Evolutionary conservation across 352 stramenopile genomes (phyloP).

Genomic region (Globisporangium mamillatum): DNA sequence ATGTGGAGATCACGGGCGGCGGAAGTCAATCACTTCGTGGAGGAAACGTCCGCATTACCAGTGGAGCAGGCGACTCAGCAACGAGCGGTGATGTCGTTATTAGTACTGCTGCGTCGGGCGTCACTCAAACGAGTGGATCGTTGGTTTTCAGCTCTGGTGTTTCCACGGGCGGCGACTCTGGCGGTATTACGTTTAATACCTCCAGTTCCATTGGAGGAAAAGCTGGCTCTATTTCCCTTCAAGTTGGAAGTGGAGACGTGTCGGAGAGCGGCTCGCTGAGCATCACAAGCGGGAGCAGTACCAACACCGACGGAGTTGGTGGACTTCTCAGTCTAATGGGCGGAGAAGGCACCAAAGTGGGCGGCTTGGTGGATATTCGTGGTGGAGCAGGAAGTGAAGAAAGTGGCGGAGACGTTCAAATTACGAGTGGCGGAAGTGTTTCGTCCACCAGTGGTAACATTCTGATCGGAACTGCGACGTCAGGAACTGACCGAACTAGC

Average conservation of each 20-base stretch:
- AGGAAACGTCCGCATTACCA: conserved; percentile 13
- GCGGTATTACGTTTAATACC: conserved; percentile 2
- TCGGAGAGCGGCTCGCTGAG: background rate
- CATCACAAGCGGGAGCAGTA: conserved; percentile 2
- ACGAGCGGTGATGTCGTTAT: conserved; percentile 14
- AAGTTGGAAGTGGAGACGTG: conserved; percentile 1
- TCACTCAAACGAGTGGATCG: conserved; percentile 5
- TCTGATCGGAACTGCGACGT: conserved; percentile 11
- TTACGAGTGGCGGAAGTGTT: conserved; percentile 17
- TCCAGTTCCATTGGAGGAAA: conserved; percentile 6
- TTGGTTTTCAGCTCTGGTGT: conserved; percentile 2
- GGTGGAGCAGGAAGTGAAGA: conserved; percentile 4
- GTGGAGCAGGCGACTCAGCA: background rate
- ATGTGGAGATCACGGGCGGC: conserved; percentile 25
- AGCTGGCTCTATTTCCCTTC: conserved; percentile 11
- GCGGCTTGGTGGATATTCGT: conserved; percentile 11
- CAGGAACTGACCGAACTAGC: conserved; percentile 12
- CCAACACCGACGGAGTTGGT: conserved; percentile 1
- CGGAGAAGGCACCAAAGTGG: conserved; percentile 14
- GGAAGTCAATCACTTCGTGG: conserved; percentile 9
- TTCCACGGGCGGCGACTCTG: conserved; percentile 11
- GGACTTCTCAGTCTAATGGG: conserved; percentile 5
- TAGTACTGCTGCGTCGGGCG: background rate
- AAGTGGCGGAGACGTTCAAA: conserved; percentile 14
- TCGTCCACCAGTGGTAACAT: conserved; percentile 19